Percentiles rank a stretch among this genome's conserved stretches.
Evolutionary conservation across 2,329 filamentous ascomycete species (phyloP).

Genomic region (Fulvia fulva): DNA sequence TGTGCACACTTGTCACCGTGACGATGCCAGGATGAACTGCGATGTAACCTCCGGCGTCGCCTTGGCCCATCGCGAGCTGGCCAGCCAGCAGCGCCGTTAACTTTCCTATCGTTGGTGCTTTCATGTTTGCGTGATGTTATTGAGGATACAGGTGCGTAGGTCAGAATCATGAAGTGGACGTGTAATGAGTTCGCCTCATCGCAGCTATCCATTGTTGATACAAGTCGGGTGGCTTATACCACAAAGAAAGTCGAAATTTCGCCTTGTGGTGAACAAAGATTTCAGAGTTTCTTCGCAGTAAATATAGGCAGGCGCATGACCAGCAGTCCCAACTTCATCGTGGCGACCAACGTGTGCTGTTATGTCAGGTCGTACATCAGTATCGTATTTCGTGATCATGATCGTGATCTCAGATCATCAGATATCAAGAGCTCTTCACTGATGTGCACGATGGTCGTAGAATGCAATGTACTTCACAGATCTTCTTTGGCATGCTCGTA

Average conservation of each 20-base stretch:
- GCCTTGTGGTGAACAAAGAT: neutral
- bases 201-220: neutral
- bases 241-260: conserved; percentile 1
- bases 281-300: neutral
- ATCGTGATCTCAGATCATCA: neutral
- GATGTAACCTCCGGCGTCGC: neutral
- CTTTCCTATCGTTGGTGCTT: conserved; percentile 1
- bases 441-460: neutral
- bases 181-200: neutral
- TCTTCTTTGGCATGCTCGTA: conserved; percentile 16
- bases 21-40: neutral
- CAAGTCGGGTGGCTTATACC: neutral
- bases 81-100: conserved; percentile 10
- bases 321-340: neutral
- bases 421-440: neutral
- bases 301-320: neutral
- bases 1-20: neutral
- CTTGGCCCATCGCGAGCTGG: conserved; percentile 5
- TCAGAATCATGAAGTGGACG: neutral
- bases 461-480: conserved; percentile 25
- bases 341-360: neutral
- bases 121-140: neutral
- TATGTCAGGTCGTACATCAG: neutral
- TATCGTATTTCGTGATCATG: neutral
- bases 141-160: neutral